Base-by-base conservation (phyloP, 306 rosid genomes). In the Prunus padus region DNA sequence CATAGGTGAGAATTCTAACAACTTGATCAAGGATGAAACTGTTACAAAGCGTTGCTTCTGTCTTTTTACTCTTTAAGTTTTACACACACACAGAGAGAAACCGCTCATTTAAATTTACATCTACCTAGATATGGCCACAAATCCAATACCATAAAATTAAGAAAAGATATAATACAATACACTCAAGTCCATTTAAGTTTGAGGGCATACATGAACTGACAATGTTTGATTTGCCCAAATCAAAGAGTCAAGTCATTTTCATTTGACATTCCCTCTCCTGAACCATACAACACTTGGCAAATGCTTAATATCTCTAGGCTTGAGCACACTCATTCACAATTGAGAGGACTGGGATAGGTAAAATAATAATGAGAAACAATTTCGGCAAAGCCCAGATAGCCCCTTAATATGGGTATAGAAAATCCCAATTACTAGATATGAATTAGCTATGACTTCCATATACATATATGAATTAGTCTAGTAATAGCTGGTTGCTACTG, bases 351-450 rank as follows among this genome's bases (percentile, higher is more conserved):
- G 16, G 15, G 66, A 61, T 15, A 12, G 66, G 37, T 61, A 28
- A 61, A 25, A 61, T 61, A 61, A 61, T 61, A 61, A 61, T 4
- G 14, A 2, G 11, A 57, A 12, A 61, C 15, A 61, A 26, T 28
- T 28, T 61, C 10, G 40, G 42, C 66, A 61, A 61, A 61, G 37
- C 40, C 66, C 66, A 61, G 66, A 61, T 61, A 12, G 42, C 2
- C 44, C 18, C 66, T 61, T 61, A 61, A 25, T 25, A 28, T 61
- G 16, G 66, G 40, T 25, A 23, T 7, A 61, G 65, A 61, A 61
- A 61, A 61, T 61, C 42, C 40, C 25, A 61, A 11, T 61, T 12
- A 61, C 66, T 25, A 31, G 66, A 28, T 61, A 61, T 61, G 66
- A 61, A 61, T 61, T 28, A 61, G 66, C 40, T 28, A 11, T 28